Evolutionary conservation across 2,329 filamentous ascomycete species (phyloP), one percentile per base, ranked within the genome.

Genomic region (Penicillium olsonii): DNA sequence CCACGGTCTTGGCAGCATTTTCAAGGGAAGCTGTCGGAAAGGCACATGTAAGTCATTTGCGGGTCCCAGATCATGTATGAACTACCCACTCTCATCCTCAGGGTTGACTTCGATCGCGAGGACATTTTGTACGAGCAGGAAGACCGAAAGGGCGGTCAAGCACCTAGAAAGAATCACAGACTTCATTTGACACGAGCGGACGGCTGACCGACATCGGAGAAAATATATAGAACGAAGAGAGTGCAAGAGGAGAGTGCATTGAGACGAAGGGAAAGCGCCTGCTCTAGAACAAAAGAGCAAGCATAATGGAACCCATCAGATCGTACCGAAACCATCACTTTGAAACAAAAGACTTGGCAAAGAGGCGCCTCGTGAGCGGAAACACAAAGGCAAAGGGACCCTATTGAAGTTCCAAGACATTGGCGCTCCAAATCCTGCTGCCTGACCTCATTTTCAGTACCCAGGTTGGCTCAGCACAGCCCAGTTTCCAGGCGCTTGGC

Each of bases 1-100:
- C 78, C 11, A 68, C 59, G 7, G 64, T 65, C 24, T 60, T 60
- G 14, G 72, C 70, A 11, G 72, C 72, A 26, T 55, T 42, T 43
- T 69, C 71, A 60, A 75, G 71, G 3, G 71, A 73, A 39, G 64
- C 68, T 62, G 11, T 22, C 29, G 15, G 29, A 27, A 11, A 29
- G 29, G 17, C 14, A 41, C 11, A 42, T 42, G 45, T 47, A 34
- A 47, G 45, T 37, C 37, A 35, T 29, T 27, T 47, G 29, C 18
- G 17, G 10, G 26, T 15, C 2, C 26, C 41, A 24, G 14, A 19
- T 24, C 34, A 17, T 1, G 8, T 26, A 20, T 10, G 14, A 19
- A 18, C 19, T 10, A 47, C 45, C 17, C 17, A 47, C 45, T 47
- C 37, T 47, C 45, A 20, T 47, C 45, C 6, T 47, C 45, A 5